A percentile compares a stretch with the other conserved stretches of the same genome.
Evolutionary conservation across 1,284 basidiomycete species (phyloP).

Genomic region (Apiotrichum gamsii): DNA sequence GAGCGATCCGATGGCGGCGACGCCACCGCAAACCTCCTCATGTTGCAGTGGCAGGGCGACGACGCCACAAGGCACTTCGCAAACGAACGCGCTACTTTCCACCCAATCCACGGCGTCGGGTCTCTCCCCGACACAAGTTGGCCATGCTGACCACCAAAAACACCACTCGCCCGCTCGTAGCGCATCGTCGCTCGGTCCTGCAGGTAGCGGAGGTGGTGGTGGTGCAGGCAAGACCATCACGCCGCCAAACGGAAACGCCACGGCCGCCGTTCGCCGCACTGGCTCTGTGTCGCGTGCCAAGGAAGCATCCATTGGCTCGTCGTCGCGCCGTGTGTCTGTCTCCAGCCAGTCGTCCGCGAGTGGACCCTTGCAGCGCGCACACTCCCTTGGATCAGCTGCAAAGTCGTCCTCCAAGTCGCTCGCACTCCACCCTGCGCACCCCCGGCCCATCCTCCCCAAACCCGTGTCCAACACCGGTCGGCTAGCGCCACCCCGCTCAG

Average conservation of each 20-base stretch:
- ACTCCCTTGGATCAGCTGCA: conserved; percentile 19
- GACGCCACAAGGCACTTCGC: too few species aligned
- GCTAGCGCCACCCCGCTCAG: conserved; percentile 7
- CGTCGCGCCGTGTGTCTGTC: conserved; percentile 25
- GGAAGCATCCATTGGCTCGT: conserved; percentile 9
- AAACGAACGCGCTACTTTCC: too few species aligned
- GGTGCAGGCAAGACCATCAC: conserved; percentile 1
- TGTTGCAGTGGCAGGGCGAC: too few species aligned
- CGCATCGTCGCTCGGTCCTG: conserved; percentile 2
- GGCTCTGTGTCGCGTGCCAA: conserved; percentile 18
- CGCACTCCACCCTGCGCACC: conserved; percentile 27
- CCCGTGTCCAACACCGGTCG: conserved; percentile 2
- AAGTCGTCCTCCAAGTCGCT: conserved; percentile 32
- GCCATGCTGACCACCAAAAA: too few species aligned
- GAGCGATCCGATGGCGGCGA: too few species aligned
- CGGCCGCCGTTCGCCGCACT: conserved; percentile 6
- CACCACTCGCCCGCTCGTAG: conserved; percentile 1
- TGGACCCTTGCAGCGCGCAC: conserved; percentile 16
- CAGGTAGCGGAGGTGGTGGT: neutral
- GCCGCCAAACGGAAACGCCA: conserved; percentile 5
- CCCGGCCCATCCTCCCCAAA: conserved; percentile 33
- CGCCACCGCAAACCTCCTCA: too few species aligned
- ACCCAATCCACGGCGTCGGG: too few species aligned
- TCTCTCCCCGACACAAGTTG: too few species aligned
- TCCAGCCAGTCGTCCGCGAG: conserved; percentile 6